These are phyloP conservation scores for Extremus antarcticus DNA, from an alignment of 495 filamentous ascomycete species.

Conservation along the genomic window DNA sequence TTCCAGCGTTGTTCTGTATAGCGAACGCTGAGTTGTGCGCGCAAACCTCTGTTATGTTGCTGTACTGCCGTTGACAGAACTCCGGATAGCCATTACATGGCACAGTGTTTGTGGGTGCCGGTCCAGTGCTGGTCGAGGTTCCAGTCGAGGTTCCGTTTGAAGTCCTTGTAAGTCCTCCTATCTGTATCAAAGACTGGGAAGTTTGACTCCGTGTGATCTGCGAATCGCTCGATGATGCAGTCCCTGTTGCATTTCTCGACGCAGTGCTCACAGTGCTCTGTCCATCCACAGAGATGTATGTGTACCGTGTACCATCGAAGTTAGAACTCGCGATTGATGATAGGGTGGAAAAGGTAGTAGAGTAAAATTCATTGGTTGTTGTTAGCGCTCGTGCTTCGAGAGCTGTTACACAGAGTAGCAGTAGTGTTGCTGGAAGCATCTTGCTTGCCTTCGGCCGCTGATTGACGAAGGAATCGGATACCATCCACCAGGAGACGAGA, in stretches of 20 bases:
- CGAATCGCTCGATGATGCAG: not conserved
- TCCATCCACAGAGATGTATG: constrained; percentile 3
- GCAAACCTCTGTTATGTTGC: constrained; percentile 79
- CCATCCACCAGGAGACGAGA: too few relatives aligned
- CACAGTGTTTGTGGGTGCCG: constrained; percentile 26
- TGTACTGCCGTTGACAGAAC: constrained; percentile 70
- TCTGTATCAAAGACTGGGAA: not conserved
- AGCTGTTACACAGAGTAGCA: constrained; percentile 13
- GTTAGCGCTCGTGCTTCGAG: constrained; percentile 4
- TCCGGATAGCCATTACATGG: constrained; percentile 82
- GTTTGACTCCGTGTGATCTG: not conserved
- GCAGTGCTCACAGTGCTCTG: not conserved
- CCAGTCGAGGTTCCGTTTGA: not conserved
- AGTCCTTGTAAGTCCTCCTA: not conserved
- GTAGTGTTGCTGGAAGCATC: constrained; percentile 13
- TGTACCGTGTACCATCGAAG: constrained; percentile 16
- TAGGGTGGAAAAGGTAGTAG: constrained; percentile 9
- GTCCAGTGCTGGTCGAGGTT: constrained; percentile 15
- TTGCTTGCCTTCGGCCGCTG: not conserved
- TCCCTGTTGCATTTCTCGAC: constrained; percentile 1
- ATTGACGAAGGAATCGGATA: not conserved
- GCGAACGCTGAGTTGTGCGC: constrained; percentile 85
- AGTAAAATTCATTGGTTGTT: constrained; percentile 2
- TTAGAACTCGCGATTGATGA: constrained; percentile 6
- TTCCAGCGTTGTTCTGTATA: constrained; percentile 51